A percentile compares a stretch with the other conserved stretches of the same genome.
Conservation (phyloP, 345 rosid species). For the Nephelium lappaceum region DNA sequence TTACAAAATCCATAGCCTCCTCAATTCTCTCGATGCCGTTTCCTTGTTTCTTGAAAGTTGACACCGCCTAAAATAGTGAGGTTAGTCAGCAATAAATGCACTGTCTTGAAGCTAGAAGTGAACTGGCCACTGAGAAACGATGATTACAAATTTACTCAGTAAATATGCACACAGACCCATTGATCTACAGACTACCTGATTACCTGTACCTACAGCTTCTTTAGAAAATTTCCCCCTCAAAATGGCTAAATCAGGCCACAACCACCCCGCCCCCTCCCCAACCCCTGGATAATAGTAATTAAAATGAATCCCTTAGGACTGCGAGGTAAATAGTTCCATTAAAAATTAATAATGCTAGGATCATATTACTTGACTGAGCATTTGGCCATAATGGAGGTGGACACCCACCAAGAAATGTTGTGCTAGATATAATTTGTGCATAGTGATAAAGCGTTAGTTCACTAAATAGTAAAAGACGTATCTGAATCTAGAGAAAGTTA, state of each 20-base stretch:
- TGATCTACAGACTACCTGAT: slow-evolving; percentile 1
- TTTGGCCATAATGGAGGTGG: slow-evolving; percentile 4
- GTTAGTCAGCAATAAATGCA: neutral
- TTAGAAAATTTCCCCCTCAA: neutral
- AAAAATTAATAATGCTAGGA: neutral
- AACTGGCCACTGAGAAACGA: neutral
- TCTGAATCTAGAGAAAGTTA: neutral
- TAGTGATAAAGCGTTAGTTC: neutral
- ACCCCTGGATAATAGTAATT: neutral
- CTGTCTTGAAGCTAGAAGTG: neutral
- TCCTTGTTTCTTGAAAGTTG: slow-evolving; percentile 42
- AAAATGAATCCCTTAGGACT: neutral
- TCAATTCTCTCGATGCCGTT: slow-evolving; percentile 49
- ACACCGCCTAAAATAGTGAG: slow-evolving; percentile 55
- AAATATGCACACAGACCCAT: neutral
- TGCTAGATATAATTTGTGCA: neutral
- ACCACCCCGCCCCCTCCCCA: neutral
- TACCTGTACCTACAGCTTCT: neutral
- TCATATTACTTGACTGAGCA: neutral
- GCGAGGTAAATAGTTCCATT: neutral
- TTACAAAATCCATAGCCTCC: slow-evolving; percentile 68
- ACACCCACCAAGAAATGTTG: slow-evolving; percentile 13
- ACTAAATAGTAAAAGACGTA: neutral
- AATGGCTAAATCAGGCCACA: slow-evolving; percentile 5
- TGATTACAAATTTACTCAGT: neutral